phyloP scores from a whole-genome alignment of 1,139 yeast species.

The Magnusiomyces ingens region DNA sequence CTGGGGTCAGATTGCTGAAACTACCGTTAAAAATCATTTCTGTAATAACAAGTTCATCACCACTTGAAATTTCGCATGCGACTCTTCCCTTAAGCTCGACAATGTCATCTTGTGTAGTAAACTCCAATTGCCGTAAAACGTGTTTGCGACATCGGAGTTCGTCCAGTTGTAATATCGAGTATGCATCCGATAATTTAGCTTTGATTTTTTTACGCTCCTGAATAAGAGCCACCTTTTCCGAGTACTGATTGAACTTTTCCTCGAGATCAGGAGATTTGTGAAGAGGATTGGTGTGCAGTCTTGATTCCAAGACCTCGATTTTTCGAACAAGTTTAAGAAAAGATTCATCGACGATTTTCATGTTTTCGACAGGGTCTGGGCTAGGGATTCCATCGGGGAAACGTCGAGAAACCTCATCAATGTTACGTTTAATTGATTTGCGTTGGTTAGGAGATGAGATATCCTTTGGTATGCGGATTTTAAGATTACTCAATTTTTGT shows the following conservation, averaged over 20 bases:
- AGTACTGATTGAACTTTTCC: slow-evolving; percentile 53
- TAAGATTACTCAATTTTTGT: slow-evolving; percentile 64
- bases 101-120: slow-evolving; percentile 74
- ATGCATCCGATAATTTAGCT: slow-evolving; percentile 24
- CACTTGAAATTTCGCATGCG: slow-evolving; percentile 94
- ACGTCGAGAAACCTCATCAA: slow-evolving; percentile 71
- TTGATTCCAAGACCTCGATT: slow-evolving; percentile 73
- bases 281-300: slow-evolving; percentile 63
- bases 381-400: slow-evolving; percentile 86
- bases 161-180: slow-evolving; percentile 75
- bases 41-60: slow-evolving; percentile 44
- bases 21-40: slow-evolving; percentile 93
- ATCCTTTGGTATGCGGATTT: slow-evolving; percentile 78
- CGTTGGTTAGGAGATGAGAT: slow-evolving; percentile 63
- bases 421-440: slow-evolving; percentile 66
- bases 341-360: slow-evolving; percentile 82
- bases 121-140: slow-evolving; percentile 61
- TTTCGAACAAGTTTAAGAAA: slow-evolving; percentile 66
- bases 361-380: slow-evolving; percentile 82
- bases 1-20: slow-evolving; percentile 78
- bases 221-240: slow-evolving; percentile 55
- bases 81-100: slow-evolving; percentile 89
- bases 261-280: slow-evolving; percentile 59
- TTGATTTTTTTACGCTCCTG: slow-evolving; percentile 55
- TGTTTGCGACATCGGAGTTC: slow-evolving; percentile 42